Percentiles rank a stretch among this genome's conserved stretches.
Conservation (phyloP, 306 rosid genomes). For the Lupinus albus region DNA sequence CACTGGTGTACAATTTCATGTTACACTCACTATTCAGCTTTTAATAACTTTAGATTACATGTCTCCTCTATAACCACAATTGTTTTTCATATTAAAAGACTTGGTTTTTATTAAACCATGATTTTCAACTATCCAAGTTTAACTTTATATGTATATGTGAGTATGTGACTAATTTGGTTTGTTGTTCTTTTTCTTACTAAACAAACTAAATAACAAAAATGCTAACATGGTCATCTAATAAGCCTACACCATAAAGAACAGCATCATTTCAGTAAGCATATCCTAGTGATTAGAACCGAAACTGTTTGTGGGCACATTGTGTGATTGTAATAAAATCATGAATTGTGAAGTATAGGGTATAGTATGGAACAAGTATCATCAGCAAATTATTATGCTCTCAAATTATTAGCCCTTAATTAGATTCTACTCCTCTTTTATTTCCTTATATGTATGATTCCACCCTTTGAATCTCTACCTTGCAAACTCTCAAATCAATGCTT, state of each 20-base stretch:
- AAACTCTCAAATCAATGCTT: background rate
- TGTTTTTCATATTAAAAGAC: too few species aligned
- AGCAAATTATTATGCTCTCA: background rate
- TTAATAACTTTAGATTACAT: too few species aligned
- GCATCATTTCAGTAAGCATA: background rate
- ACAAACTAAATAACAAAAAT: too few species aligned
- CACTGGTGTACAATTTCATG: too few species aligned
- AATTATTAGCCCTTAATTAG: constrained; percentile 13
- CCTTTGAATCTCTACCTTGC: background rate
- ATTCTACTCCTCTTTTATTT: constrained; percentile 9
- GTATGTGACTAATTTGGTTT: too few species aligned
- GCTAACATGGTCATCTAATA: background rate
- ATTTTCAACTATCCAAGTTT: too few species aligned
- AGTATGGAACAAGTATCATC: too few species aligned
- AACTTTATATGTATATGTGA: too few species aligned
- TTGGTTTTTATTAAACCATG: too few species aligned
- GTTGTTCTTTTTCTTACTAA: too few species aligned
- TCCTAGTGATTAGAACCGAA: background rate
- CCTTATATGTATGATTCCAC: constrained; percentile 13
- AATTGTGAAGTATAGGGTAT: background rate
- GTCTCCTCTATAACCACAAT: too few species aligned
- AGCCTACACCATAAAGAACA: constrained; percentile 1
- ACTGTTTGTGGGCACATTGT: constrained; percentile 1
- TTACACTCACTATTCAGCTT: too few species aligned
- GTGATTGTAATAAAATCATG: constrained; percentile 6